Percentiles rank a stretch among this genome's conserved stretches.
Conservation (phyloP, 164 flowering plant species). For the Liriodendron chinense region DNA sequence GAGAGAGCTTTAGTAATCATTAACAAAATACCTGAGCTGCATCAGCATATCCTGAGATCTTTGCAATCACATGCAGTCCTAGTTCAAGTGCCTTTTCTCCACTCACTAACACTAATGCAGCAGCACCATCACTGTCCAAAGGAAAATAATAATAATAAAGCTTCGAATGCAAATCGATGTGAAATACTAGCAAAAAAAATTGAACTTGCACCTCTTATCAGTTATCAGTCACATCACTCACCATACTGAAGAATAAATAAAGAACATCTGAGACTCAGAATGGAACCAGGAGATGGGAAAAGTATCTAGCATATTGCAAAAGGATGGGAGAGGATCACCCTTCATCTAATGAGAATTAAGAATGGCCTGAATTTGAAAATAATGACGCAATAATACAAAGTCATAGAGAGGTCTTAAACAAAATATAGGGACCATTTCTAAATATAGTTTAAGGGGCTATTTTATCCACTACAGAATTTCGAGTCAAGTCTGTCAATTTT, state of each 20-base stretch:
- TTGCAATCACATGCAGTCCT: constrained; percentile 76
- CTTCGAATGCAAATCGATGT: not conserved
- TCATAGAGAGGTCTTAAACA: too few relatives aligned
- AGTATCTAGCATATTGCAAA: too few relatives aligned
- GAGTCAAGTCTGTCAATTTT: too few relatives aligned
- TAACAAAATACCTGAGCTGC: constrained; percentile 78
- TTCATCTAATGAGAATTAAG: too few relatives aligned
- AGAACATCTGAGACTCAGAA: too few relatives aligned
- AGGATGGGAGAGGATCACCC: too few relatives aligned
- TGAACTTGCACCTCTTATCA: not conserved
- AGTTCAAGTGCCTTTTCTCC: constrained; percentile 73
- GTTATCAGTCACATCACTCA: not conserved
- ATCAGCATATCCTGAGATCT: constrained; percentile 77
- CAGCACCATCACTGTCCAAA: constrained; percentile 79
- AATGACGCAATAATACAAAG: too few relatives aligned
- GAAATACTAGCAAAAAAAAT: not conserved
- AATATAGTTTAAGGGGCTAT: too few relatives aligned
- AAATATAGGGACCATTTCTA: too few relatives aligned
- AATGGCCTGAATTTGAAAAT: too few relatives aligned
- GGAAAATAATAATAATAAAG: not conserved
- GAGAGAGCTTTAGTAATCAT: not conserved
- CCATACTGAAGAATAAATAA: not conserved
- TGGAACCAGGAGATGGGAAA: too few relatives aligned
- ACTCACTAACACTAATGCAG: constrained; percentile 86
- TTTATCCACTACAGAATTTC: too few relatives aligned